Evolutionary conservation across 2,329 filamentous ascomycete genomes (phyloP), one percentile per base, ranked within the genome.

Genomic region (Shiraia sp.): DNA sequence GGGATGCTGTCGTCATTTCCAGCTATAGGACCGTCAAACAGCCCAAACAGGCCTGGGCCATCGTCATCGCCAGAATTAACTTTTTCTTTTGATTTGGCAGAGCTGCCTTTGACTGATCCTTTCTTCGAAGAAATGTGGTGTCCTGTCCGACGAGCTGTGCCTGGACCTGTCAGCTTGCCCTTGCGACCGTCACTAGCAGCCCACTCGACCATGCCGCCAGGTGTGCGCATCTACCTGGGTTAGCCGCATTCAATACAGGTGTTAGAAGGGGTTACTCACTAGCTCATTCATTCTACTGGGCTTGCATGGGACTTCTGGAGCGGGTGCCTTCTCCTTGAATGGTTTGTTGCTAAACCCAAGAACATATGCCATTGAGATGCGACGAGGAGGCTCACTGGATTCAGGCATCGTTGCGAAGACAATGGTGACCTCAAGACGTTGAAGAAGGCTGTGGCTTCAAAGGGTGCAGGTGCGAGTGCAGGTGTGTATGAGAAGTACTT

Each of bases 111-210:
- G 2, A 14, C 28, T 6, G 39, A 26, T 2, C 15, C 38, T 12
- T 47, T 50, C 3, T 45, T 44, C 0, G 40, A 39, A 3, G 55
- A 43, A n/a, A n/a, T n/a, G n/a, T 3, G 50, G 37, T 23, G 52
- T 49, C 1, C 40, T 47, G 14, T 57, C 49, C 17, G 44, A 16
- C 51, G 55, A 13, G 37, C 39, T 26, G 51, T 54, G 26, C 53
- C 45, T 2, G 36, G 41, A 2, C 54, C 49, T 1, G 47, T 59
- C 19, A 65, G 45, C 8, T 26, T 50, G 32, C 62, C 61, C 32
- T 57, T 61, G 22, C 65, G 62, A 13, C 65, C 65, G 35, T 68
- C 63, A 29, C 62, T 66, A 12, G 65, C 65, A 17, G 51, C 40
- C 61, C 61, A 68, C 37, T 66, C 65, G 8, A 66, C 24, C 3